Conservation (phyloP, 345 rosid genomes). For the Firmiana major region DNA sequence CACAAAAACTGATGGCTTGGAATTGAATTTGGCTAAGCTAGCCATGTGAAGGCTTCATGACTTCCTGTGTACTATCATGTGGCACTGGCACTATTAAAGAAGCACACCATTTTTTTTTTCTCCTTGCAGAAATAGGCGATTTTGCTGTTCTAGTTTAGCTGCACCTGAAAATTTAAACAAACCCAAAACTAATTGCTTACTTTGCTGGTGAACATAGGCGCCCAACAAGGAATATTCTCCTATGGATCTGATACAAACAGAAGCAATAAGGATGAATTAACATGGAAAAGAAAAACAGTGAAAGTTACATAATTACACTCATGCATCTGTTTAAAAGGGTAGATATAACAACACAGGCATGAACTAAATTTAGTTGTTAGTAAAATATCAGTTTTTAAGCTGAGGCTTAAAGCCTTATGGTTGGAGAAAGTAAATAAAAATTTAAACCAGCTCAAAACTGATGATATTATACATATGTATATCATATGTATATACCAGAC, state of each 20-base stretch:
- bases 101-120: not conserved
- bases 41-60: not conserved
- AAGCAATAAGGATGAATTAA: not conserved
- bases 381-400: too few relatives aligned
- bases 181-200: not conserved
- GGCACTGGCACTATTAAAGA: not conserved
- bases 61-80: not conserved
- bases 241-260: not conserved
- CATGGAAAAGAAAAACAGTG: not conserved
- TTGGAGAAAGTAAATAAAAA: too few relatives aligned
- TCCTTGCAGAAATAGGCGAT: not conserved
- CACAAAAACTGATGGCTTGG: not conserved
- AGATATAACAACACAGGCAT: not conserved
- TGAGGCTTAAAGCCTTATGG: too few relatives aligned
- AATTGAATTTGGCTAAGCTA: conserved; percentile 9
- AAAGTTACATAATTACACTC: not conserved
- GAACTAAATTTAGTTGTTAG: too few relatives aligned
- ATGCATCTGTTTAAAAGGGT: not conserved
- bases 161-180: not conserved
- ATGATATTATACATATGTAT: too few relatives aligned
- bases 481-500: not conserved
- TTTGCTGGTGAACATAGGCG: not conserved
- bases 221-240: not conserved
- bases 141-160: not conserved
- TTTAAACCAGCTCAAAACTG: too few relatives aligned